These are phyloP conservation scores for Eucalyptus erythrocorys DNA, from an alignment of 345 rosid species.

Conservation along the genomic window DNA sequence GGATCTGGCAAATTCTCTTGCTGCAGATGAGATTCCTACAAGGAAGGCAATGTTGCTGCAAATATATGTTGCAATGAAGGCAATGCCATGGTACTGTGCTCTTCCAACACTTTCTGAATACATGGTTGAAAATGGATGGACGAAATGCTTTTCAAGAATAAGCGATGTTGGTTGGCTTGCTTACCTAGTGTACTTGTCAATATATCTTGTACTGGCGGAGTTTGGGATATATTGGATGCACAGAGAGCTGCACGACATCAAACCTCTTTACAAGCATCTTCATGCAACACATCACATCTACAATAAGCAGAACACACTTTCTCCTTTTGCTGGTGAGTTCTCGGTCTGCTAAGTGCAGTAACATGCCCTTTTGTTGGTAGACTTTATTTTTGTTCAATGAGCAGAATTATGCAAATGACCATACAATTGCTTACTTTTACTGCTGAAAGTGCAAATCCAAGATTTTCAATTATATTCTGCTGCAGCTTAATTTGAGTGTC, in stretches of 20 bases:
- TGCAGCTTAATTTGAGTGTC: neutral
- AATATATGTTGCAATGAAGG: slow-evolving; percentile 87
- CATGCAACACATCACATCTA: slow-evolving; percentile 93
- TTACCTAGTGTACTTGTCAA: slow-evolving; percentile 24
- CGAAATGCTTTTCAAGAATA: slow-evolving; percentile 51
- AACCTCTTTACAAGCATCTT: slow-evolving; percentile 80
- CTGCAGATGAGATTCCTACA: slow-evolving; percentile 88
- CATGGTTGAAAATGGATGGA: slow-evolving; percentile 92
- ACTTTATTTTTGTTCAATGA: neutral
- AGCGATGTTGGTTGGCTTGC: slow-evolving; percentile 56
- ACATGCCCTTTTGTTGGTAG: neutral
- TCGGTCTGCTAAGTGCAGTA: neutral
- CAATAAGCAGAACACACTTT: slow-evolving; percentile 95
- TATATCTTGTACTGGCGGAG: slow-evolving; percentile 69
- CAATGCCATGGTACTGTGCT: slow-evolving; percentile 82
- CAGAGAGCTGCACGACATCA: slow-evolving; percentile 87
- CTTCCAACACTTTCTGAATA: slow-evolving; percentile 79
- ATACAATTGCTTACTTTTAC: neutral
- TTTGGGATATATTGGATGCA: slow-evolving; percentile 98
- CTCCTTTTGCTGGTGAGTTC: slow-evolving; percentile 87
- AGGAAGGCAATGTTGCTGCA: slow-evolving; percentile 79
- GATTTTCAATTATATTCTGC: neutral
- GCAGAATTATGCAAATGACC: neutral
- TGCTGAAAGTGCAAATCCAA: neutral
- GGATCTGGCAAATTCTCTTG: neutral